phyloP scores from a whole-genome alignment of 306 rosid genomes.

The Trifolium subterraneum region DNA sequence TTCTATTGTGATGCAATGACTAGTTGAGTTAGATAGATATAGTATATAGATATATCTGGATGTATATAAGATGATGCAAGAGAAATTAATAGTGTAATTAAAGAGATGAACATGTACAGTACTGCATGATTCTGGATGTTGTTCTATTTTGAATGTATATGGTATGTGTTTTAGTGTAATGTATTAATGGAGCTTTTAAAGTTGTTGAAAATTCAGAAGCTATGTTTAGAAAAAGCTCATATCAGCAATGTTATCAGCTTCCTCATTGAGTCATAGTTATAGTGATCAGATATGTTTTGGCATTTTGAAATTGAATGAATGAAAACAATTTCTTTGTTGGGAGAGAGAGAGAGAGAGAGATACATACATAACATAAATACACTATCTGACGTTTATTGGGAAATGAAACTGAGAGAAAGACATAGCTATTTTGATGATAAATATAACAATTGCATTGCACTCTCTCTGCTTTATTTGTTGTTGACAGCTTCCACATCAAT shows the following conservation, averaged over 20 bases:
- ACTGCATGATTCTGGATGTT: background rate
- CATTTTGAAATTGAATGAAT: slow-evolving; percentile 49
- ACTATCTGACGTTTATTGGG: slow-evolving; percentile 69
- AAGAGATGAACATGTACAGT: background rate
- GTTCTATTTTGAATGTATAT: slow-evolving; percentile 10
- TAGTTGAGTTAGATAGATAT: slow-evolving; percentile 26
- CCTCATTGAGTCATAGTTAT: slow-evolving; percentile 41
- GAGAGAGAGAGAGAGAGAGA: slow-evolving; percentile 21
- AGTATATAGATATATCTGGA: slow-evolving; percentile 12
- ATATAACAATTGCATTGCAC: slow-evolving; percentile 7
- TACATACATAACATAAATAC: slow-evolving; percentile 48
- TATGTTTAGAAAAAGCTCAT: slow-evolving; percentile 44
- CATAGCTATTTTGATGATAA: slow-evolving; percentile 22
- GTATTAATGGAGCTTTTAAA: slow-evolving; percentile 56
- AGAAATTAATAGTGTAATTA: no score
- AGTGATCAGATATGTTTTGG: slow-evolving; percentile 44
- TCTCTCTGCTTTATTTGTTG: slow-evolving; percentile 13
- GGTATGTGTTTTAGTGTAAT: slow-evolving; percentile 45
- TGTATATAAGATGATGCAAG: slow-evolving; percentile 45
- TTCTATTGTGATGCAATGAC: slow-evolving; percentile 48
- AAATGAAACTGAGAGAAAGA: slow-evolving; percentile 62
- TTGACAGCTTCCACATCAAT: slow-evolving; percentile 38
- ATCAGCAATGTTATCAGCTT: slow-evolving; percentile 46
- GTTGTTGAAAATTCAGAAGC: slow-evolving; percentile 61
- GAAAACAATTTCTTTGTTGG: background rate